A percentile compares a stretch with the other conserved stretches of the same genome.
Evolutionary conservation across 176 grass and related monocot genomes (phyloP).

Genomic region (Eremochloa ophiuroides): DNA sequence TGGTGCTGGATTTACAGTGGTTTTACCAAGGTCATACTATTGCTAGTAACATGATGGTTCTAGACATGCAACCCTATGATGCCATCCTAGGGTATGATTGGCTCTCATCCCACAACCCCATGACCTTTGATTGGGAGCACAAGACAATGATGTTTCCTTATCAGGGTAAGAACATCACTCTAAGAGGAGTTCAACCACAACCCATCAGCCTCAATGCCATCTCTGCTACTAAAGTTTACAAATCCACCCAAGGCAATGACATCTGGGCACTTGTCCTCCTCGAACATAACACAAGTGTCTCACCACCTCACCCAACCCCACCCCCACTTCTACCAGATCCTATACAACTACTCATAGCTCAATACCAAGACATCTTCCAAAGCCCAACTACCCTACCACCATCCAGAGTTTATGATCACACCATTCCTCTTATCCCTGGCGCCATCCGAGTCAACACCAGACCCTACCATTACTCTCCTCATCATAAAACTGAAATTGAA

Average conservation of each 20-base stretch:
- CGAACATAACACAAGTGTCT: no score
- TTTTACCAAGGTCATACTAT: not conserved
- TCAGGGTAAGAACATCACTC: accelerated
- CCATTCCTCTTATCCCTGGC: not conserved
- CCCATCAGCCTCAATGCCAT: no score
- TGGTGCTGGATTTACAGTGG: accelerated
- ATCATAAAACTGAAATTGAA: no score
- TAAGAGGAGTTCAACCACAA: no score
- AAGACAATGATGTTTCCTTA: no score
- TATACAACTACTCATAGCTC: no score
- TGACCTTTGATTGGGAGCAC: not conserved
- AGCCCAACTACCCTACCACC: not conserved
- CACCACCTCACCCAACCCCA: no score
- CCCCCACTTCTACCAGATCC: no score
- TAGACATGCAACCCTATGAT: not conserved
- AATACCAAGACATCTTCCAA: not conserved
- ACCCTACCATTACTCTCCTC: no score
- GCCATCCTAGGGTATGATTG: not conserved
- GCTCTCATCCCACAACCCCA: not conserved
- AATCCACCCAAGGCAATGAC: no score
- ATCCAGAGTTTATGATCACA: not conserved
- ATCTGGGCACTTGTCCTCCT: no score
- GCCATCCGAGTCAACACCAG: not conserved
- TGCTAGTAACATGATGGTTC: accelerated
- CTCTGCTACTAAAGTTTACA: no score